phyloP scores from a whole-genome alignment of 139 green algal species.

The Desmodesmus armatus region DNA sequence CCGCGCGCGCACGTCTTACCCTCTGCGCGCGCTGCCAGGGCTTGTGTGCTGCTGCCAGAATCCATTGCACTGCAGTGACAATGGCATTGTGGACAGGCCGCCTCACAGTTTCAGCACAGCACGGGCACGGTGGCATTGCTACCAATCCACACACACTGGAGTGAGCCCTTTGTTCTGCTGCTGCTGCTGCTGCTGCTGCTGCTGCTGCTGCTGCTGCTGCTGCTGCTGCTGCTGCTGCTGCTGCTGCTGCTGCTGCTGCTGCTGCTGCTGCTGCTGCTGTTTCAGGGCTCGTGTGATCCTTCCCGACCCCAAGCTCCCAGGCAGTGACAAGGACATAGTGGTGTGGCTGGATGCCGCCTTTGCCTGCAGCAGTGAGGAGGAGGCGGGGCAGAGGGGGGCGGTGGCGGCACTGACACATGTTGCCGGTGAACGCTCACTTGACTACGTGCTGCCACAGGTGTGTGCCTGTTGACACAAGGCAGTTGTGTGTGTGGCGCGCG shows the following conservation, averaged over 20 bases:
- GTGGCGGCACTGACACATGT: constrained; percentile 78
- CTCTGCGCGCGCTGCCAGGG: no score
- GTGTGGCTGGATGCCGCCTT: constrained; percentile 71
- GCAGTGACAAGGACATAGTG: constrained; percentile 77
- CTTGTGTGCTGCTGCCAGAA: no score
- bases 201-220: no score
- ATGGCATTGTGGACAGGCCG: not conserved
- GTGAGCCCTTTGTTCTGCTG: not conserved
- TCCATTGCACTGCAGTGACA: not conserved
- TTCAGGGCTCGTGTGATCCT: constrained; percentile 72
- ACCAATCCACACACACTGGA: no score
- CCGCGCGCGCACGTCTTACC: no score
- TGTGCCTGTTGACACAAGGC: no score
- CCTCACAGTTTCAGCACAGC: no score
- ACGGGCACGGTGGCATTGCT: no score
- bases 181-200: not conserved
- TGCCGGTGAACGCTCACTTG: constrained; percentile 66
- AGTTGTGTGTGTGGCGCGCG: no score
- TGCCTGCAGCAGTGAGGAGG: constrained; percentile 50
- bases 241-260: constrained; percentile 3
- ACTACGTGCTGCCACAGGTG: constrained; percentile 70
- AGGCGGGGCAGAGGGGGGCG: constrained; percentile 72
- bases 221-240: not conserved
- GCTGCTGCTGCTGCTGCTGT: not conserved
- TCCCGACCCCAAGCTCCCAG: constrained; percentile 67